Evolutionary conservation across 2,329 filamentous ascomycete species (phyloP).

Genomic region (Zalaria sp.): DNA sequence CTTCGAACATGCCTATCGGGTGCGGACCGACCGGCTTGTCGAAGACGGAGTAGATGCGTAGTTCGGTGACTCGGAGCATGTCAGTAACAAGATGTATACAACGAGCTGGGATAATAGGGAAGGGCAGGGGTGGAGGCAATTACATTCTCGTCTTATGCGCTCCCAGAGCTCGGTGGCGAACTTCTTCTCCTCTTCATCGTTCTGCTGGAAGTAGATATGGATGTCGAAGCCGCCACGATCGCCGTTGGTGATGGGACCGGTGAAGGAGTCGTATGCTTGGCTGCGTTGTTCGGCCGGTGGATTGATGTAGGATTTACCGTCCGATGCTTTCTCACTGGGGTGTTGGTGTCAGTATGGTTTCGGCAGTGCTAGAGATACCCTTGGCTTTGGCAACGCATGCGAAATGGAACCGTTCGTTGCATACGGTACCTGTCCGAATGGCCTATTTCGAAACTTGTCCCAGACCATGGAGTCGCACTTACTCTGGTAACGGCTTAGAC

Average conservation of each 20-base stretch:
- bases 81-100: not conserved
- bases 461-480: constrained; percentile 2
- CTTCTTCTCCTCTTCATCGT: constrained; percentile 44
- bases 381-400: not conserved
- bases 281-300: constrained; percentile 44
- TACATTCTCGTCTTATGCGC: constrained; percentile 67
- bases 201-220: constrained; percentile 68
- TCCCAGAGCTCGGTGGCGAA: constrained; percentile 65
- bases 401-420: too few relatives aligned
- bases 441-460: too few relatives aligned
- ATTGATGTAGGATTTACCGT: constrained; percentile 69
- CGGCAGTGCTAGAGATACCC: not conserved
- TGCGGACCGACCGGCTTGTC: constrained; percentile 71
- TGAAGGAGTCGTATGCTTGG: constrained; percentile 56
- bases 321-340: constrained; percentile 44
- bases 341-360: too few relatives aligned
- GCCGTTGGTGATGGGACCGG: constrained; percentile 51
- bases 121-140: constrained; percentile 12
- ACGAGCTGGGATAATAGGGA: not conserved
- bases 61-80: constrained; percentile 61
- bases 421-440: too few relatives aligned
- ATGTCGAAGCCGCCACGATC: constrained; percentile 65
- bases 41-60: constrained; percentile 68
- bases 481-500: constrained; percentile 30
- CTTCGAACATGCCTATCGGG: constrained; percentile 79